These are phyloP conservation scores for Flaveria bidentis DNA, from an alignment of 129 eudicot species.

Conservation along the genomic window DNA sequence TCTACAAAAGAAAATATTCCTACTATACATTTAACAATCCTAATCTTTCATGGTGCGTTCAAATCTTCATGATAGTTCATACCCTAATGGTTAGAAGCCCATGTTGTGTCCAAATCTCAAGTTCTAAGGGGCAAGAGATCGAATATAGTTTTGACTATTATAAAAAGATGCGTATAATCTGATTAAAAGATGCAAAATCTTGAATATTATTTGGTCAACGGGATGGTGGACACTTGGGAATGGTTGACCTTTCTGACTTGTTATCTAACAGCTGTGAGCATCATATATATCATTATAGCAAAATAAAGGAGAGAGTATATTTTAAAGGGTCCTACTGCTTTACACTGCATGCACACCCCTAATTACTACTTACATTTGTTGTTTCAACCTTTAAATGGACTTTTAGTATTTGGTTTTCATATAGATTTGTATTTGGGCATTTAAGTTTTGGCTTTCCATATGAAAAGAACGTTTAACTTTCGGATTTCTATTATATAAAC, in stretches of 20 bases:
- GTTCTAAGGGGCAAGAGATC: background rate
- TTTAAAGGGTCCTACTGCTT: too few relatives aligned
- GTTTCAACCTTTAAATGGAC: too few relatives aligned
- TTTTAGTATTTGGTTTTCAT: too few relatives aligned
- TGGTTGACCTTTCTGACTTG: slow-evolving; percentile 27
- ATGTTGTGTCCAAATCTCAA: background rate
- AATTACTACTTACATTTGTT: too few relatives aligned
- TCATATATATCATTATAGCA: background rate
- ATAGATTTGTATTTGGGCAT: too few relatives aligned
- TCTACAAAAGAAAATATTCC: background rate
- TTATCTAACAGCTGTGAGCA: slow-evolving; percentile 27
- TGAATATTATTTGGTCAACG: slow-evolving; percentile 21
- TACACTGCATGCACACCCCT: too few relatives aligned
- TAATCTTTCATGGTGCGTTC: background rate
- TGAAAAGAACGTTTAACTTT: too few relatives aligned
- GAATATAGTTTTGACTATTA: slow-evolving; percentile 14
- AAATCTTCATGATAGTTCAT: background rate
- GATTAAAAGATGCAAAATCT: slow-evolving; percentile 25
- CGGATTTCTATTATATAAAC: too few relatives aligned
- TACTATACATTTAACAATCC: background rate
- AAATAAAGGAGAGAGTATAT: slow-evolving; percentile 6
- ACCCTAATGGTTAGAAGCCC: slow-evolving; percentile 1
- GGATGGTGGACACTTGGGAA: slow-evolving; percentile 11
- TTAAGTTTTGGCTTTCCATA: too few relatives aligned
- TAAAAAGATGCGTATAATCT: slow-evolving; percentile 11